phyloP scores from a whole-genome alignment of 371 early-diverging fungal species.

The Chytridium lagenaria region DNA sequence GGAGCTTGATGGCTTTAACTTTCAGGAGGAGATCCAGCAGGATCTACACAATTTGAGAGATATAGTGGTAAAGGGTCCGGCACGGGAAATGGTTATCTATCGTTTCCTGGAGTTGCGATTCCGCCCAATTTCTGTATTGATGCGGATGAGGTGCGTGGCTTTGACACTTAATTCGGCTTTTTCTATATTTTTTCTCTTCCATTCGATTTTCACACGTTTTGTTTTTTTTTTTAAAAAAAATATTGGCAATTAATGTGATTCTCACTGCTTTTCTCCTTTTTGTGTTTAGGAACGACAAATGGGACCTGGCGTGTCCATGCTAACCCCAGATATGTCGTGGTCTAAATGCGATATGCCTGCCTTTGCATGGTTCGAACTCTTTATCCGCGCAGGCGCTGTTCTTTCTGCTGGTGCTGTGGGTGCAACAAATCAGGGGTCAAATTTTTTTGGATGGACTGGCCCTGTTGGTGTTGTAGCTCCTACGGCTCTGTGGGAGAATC shows the following conservation, averaged over 20 bases:
- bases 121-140: neutral
- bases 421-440: neutral
- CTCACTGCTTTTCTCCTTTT: neutral
- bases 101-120: conserved; percentile 3
- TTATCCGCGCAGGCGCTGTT: conserved; percentile 37
- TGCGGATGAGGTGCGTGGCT: neutral
- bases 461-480: conserved; percentile 38
- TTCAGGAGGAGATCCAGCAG: neutral
- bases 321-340: conserved; percentile 34
- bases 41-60: neutral
- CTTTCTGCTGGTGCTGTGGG: conserved; percentile 34
- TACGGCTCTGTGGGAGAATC: conserved; percentile 28
- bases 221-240: no score
- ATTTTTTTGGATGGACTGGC: conserved; percentile 38
- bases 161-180: neutral
- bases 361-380: conserved; percentile 39
- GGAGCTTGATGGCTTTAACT: conserved; percentile 3
- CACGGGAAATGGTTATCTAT: neutral
- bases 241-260: no score
- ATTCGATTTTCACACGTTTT: neutral
- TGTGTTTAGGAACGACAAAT: neutral
- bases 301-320: no score
- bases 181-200: neutral
- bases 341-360: conserved; percentile 31
- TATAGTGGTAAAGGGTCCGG: neutral